A percentile compares a stretch with the other conserved stretches of the same genome.
These are phyloP conservation scores for Delonix regia DNA, from an alignment of 306 rosid species.

Conservation along the genomic window DNA sequence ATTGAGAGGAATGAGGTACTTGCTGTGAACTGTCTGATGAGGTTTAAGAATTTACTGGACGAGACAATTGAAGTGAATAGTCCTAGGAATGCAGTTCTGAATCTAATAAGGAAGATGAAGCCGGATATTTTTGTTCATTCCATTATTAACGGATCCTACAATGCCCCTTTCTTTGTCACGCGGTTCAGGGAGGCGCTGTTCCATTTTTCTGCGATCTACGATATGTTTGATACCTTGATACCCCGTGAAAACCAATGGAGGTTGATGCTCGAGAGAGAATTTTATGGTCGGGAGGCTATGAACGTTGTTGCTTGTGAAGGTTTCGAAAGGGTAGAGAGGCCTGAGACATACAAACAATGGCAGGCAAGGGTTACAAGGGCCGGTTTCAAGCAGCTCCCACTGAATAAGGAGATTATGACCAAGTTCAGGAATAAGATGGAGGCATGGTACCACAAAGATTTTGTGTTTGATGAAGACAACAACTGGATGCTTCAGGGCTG, in stretches of 20 bases:
- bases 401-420: slow-evolving; percentile 57
- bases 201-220: slow-evolving; percentile 68
- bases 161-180: slow-evolving; percentile 78
- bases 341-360: slow-evolving; percentile 84
- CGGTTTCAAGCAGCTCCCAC: slow-evolving; percentile 69
- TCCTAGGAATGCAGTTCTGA: slow-evolving; percentile 67
- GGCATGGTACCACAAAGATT: slow-evolving; percentile 69
- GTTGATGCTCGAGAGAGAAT: slow-evolving; percentile 62
- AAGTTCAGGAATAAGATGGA: slow-evolving; percentile 46
- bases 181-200: slow-evolving; percentile 80
- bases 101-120: slow-evolving; percentile 66
- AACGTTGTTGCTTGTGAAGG: slow-evolving; percentile 87
- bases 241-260: slow-evolving; percentile 59
- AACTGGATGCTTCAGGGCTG: slow-evolving; percentile 89
- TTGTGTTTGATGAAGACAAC: slow-evolving; percentile 63
- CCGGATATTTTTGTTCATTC: slow-evolving; percentile 63
- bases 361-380: slow-evolving; percentile 65
- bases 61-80: slow-evolving; percentile 69
- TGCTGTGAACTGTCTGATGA: slow-evolving; percentile 59
- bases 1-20: slow-evolving; percentile 55
- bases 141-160: slow-evolving; percentile 62
- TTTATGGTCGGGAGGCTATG: slow-evolving; percentile 73
- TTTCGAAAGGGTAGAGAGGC: slow-evolving; percentile 78
- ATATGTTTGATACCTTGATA: slow-evolving; percentile 56
- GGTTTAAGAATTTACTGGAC: slow-evolving; percentile 65